Conservation (phyloP, 148 eudicot genomes). For the Chenopodium album region DNA sequence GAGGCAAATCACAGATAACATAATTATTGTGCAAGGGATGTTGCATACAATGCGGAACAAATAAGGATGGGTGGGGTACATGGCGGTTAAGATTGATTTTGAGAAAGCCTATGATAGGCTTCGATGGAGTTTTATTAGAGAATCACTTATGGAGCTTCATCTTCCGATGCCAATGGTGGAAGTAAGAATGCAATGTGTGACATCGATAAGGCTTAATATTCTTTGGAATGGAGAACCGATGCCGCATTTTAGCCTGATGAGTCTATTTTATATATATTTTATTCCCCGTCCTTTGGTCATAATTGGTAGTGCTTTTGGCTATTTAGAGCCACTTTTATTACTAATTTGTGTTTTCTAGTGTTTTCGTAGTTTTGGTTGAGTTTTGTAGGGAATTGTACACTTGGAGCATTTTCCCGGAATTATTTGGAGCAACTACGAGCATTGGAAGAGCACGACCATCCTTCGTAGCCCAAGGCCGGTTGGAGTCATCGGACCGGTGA, state of each 20-base stretch:
- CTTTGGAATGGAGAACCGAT: not conserved
- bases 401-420: too few species aligned
- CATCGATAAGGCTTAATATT: not conserved
- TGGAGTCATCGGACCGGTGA: too few species aligned
- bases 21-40: not conserved
- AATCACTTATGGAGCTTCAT: not conserved
- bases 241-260: not conserved
- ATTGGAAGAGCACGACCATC: too few species aligned
- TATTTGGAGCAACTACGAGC: too few species aligned
- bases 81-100: not conserved
- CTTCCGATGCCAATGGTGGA: not conserved
- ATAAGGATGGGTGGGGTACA: not conserved
- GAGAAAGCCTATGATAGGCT: not conserved
- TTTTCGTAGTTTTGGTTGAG: too few species aligned
- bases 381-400: too few species aligned
- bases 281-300: too few species aligned
- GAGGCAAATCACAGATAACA: not conserved
- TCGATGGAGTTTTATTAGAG: not conserved
- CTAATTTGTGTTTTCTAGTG: too few species aligned
- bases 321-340: too few species aligned
- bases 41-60: not conserved
- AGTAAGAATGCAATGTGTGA: not conserved
- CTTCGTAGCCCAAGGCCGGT: too few species aligned
- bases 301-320: too few species aligned
- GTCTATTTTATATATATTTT: too few species aligned